A percentile compares a stretch with the other conserved stretches of the same genome.
Conservation (phyloP, 108 stramenopile species). For the Stephanodiscus minutulus region DNA sequence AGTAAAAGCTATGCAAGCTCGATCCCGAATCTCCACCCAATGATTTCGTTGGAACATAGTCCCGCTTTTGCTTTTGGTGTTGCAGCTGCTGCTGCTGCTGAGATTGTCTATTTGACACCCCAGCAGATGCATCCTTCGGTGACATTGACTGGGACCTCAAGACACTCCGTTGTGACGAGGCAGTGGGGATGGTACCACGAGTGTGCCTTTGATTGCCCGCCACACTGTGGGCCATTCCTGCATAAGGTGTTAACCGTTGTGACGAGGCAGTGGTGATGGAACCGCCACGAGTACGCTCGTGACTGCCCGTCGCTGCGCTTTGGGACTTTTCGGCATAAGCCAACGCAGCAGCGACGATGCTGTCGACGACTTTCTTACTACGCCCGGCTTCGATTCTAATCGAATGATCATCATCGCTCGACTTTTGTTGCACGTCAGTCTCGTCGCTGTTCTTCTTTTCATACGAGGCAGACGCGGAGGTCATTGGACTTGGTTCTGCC, state of each 20-base stretch:
- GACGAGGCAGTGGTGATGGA: not conserved
- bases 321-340: slow-evolving; percentile 40
- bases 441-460: slow-evolving; percentile 10
- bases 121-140: no score
- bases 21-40: no score
- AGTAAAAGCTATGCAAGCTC: slow-evolving; percentile 5
- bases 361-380: slow-evolving; percentile 21
- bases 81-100: no score
- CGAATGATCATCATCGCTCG: slow-evolving; percentile 18
- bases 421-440: not conserved
- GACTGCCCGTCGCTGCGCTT: not conserved
- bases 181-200: no score
- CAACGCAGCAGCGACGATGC: slow-evolving; percentile 44
- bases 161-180: no score
- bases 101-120: no score
- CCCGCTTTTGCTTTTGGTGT: no score
- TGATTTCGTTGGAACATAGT: no score
- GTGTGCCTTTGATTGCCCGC: no score
- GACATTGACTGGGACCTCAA: no score
- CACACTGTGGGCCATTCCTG: not conserved
- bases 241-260: not conserved
- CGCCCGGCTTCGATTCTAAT: not conserved
- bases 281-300: not conserved
- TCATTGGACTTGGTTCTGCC: slow-evolving; percentile 3
- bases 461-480: not conserved